Evolutionary conservation across 2,329 filamentous ascomycete species (phyloP).

Genomic region (Xylaria sp.): DNA sequence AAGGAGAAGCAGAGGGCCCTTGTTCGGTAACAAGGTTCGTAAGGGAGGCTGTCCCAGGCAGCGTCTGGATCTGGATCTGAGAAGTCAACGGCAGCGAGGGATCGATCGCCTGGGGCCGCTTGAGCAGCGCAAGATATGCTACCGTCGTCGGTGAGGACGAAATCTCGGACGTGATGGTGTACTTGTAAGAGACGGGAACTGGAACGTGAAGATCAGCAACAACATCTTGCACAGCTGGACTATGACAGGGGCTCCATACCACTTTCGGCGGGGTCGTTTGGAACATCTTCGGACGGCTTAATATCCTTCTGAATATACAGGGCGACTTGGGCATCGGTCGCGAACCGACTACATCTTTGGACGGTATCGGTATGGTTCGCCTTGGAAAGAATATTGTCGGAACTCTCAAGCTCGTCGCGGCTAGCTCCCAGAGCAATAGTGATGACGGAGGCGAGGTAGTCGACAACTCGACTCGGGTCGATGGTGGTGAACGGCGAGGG

Average conservation of each 20-base stretch:
- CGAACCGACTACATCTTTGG: constrained; percentile 85
- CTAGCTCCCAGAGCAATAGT: constrained; percentile 75
- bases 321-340: constrained; percentile 81
- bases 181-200: constrained; percentile 65
- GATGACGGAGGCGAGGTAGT: constrained; percentile 72
- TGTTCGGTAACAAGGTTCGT: constrained; percentile 70
- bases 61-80: constrained; percentile 90
- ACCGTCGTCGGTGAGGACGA: constrained; percentile 78
- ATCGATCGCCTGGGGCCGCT: constrained; percentile 87
- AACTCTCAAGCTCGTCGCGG: constrained; percentile 75
- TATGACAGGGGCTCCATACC: constrained; percentile 42
- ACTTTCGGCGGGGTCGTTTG: constrained; percentile 51
- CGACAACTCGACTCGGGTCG: constrained; percentile 70
- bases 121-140: constrained; percentile 85
- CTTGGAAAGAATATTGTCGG: constrained; percentile 81
- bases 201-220: constrained; percentile 33
- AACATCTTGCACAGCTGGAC: background rate
- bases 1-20: constrained; percentile 76
- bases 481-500: constrained; percentile 55
- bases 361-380: constrained; percentile 75
- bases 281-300: constrained; percentile 54
- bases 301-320: constrained; percentile 91
- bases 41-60: constrained; percentile 78
- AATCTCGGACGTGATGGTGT: constrained; percentile 81
- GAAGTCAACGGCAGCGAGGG: constrained; percentile 77